phyloP scores from a whole-genome alignment of 2,329 filamentous ascomycete species.

The Bipolaris gigantea region DNA sequence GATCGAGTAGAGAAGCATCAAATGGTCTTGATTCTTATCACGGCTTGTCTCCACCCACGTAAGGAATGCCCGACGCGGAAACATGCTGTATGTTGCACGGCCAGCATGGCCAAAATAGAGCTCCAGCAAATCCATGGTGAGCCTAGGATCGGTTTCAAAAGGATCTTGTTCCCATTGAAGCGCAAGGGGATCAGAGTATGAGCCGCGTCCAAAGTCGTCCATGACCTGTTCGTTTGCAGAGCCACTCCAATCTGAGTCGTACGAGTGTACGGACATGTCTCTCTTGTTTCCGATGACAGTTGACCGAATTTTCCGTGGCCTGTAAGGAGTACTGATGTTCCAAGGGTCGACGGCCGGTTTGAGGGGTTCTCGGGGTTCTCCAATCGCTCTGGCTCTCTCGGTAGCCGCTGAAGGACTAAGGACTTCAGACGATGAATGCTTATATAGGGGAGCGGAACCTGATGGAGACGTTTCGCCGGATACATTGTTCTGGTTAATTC shows the following conservation, averaged over 20 bases:
- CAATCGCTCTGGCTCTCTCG: conserved; percentile 34
- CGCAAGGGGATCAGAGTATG: conserved; percentile 39
- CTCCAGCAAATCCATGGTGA: conserved; percentile 56
- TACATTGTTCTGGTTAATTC: conserved; percentile 39
- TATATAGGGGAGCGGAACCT: conserved; percentile 35
- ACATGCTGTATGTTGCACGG: conserved; percentile 58
- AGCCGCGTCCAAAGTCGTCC: conserved; percentile 33
- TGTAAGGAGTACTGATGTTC: conserved; percentile 32
- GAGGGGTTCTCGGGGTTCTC: conserved; percentile 35
- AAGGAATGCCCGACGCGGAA: conserved; percentile 58
- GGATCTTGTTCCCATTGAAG: conserved; percentile 58
- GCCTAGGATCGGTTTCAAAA: conserved; percentile 53
- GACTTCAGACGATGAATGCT: conserved; percentile 35
- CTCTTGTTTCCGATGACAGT: conserved; percentile 26
- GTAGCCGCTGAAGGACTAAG: conserved; percentile 34
- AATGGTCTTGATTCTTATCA: conserved; percentile 57
- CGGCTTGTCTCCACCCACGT: conserved; percentile 55
- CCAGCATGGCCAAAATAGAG: conserved; percentile 62
- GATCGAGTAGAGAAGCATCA: conserved; percentile 63
- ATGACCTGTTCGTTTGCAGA: conserved; percentile 33
- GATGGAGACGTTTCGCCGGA: conserved; percentile 40
- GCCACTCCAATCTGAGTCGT: conserved; percentile 41
- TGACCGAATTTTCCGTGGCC: conserved; percentile 31
- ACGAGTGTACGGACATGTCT: conserved; percentile 41
- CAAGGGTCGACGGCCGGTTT: conserved; percentile 33